These are phyloP conservation scores for Sporothrix globosa DNA, from an alignment of 2,329 filamentous ascomycete species.

Conservation along the genomic window DNA sequence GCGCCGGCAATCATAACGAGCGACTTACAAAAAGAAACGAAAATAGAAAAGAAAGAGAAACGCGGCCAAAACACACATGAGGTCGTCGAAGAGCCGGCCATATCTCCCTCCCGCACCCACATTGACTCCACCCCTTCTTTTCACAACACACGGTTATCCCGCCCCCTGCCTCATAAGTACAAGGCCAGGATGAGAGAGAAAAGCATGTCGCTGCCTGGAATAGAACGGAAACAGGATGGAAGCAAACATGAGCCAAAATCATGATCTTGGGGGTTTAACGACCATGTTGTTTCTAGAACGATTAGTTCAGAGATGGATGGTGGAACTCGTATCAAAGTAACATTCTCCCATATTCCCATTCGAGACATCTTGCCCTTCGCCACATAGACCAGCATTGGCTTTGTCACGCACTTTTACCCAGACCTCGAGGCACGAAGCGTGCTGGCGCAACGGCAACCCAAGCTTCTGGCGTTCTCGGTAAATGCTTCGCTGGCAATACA, in stretches of 20 bases:
- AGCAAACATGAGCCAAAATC: background rate
- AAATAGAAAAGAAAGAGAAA: constrained; percentile 14
- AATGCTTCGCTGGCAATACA: constrained; percentile 31
- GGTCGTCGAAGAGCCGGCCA: background rate
- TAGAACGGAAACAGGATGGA: background rate
- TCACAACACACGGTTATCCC: constrained; percentile 1
- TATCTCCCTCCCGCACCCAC: background rate
- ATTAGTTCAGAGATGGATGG: background rate
- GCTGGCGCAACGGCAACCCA: constrained; percentile 29
- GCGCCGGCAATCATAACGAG: background rate
- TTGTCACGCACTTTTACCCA: background rate
- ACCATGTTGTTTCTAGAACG: constrained; percentile 15
- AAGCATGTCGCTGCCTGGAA: background rate
- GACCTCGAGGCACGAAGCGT: background rate
- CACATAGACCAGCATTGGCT: background rate
- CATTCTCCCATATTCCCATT: background rate
- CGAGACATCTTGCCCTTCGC: background rate
- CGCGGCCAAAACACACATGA: background rate
- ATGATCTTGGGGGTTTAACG: background rate
- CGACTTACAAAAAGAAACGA: background rate
- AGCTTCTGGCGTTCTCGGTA: constrained; percentile 7
- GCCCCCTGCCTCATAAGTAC: background rate
- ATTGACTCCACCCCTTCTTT: background rate
- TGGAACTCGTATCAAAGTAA: too few relatives aligned
- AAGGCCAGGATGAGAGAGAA: background rate